These are phyloP conservation scores for Metschnikowia drakensbergensis DNA, from an alignment of 805 yeast species.

Conservation along the genomic window DNA sequence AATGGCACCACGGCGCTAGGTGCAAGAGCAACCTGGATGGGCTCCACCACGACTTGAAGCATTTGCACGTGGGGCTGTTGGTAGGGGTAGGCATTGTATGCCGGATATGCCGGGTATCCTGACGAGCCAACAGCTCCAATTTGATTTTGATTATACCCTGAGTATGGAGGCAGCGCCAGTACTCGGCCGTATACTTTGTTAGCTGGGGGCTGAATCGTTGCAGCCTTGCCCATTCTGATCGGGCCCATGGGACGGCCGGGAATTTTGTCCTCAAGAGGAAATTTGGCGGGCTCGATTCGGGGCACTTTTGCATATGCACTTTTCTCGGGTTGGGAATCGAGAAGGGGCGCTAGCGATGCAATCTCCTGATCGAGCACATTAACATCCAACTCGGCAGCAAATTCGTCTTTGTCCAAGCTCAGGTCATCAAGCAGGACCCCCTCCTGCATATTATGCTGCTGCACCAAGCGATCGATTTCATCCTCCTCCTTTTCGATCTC, in stretches of 20 bases:
- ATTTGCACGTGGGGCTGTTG: constrained; percentile 33
- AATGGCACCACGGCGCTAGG: constrained; percentile 20
- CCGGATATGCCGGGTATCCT: constrained; percentile 4
- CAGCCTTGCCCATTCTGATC: constrained; percentile 41
- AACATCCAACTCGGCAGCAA: constrained; percentile 20
- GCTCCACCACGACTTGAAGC: constrained; percentile 30
- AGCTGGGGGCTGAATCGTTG: constrained; percentile 43
- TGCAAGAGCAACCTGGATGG: constrained; percentile 24
- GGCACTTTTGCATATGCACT: neutral
- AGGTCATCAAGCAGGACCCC: constrained; percentile 27
- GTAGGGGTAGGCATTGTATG: constrained; percentile 2
- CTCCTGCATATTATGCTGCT: constrained; percentile 33
- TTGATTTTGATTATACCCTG: neutral
- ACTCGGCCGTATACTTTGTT: constrained; percentile 31
- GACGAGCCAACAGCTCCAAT: neutral
- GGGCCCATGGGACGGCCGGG: constrained; percentile 19
- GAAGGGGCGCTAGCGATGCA: constrained; percentile 38
- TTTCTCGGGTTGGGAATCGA: constrained; percentile 27
- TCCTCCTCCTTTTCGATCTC: constrained; percentile 32
- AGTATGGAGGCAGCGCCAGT: neutral
- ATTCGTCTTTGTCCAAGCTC: constrained; percentile 8
- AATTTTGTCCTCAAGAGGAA: constrained; percentile 7
- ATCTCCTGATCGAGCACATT: constrained; percentile 38
- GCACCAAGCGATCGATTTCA: constrained; percentile 33
- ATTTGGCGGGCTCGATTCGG: neutral